Evolutionary conservation across 169 alveolate species (phyloP), one percentile per base, ranked within the genome.

Genomic region (Haemoproteus tartakovskyi): DNA sequence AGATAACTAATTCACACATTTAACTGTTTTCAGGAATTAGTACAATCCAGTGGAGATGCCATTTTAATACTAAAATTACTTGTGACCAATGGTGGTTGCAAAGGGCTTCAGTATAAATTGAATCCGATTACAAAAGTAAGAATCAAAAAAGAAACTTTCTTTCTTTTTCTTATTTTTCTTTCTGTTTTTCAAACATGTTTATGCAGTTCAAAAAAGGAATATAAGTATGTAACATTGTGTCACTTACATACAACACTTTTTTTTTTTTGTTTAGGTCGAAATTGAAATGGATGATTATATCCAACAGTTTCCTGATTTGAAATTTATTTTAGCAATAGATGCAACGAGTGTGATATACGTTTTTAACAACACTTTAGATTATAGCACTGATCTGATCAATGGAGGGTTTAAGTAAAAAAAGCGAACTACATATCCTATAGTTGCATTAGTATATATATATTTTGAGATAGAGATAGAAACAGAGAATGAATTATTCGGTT

Each of bases 401-500:
- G 84, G 84, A 30, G 84, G 84, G 57, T 70, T 70, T 38, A 70
- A 70, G 84, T 70, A 52, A n/a, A n/a, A n/a, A n/a, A n/a, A n/a
- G n/a, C n/a, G n/a, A n/a, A n/a, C n/a, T n/a, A n/a, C n/a, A n/a
- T n/a, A n/a, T n/a, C n/a, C n/a, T n/a, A n/a, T n/a, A n/a, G n/a
- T n/a, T n/a, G n/a, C n/a, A n/a, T n/a, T n/a, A n/a, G n/a, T n/a
- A n/a, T n/a, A n/a, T n/a, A n/a, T n/a, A n/a, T 36, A 40, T 63
- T 63, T 48, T 54, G n/a, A 43, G 9, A 6, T 5, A 33, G 9
- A 33, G 9, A 6, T 6, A 6, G 14, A 33, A 6, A 33, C 43
- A 33, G 43, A 33, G 14, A 33, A 6, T 33, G 14, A 33, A 33
- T 33, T 5, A 6, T 33, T 33, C 9, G 5, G 5, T 33, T 33